Evolutionary conservation across 805 yeast genomes (phyloP), one percentile per base, ranked within the genome.

Genomic region (Myxozyma kluyveri): DNA sequence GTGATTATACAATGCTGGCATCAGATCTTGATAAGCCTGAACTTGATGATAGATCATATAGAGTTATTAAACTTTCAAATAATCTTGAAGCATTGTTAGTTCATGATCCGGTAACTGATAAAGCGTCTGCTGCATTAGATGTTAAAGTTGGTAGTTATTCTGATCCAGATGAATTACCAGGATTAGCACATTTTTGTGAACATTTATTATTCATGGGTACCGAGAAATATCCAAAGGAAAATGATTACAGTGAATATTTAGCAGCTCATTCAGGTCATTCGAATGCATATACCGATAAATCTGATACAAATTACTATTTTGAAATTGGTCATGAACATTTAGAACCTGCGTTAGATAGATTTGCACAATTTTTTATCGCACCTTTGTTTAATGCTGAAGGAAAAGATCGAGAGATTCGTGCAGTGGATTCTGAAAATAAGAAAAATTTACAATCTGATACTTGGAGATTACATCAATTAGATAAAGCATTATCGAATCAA

Each of bases 361-460:
- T 91, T 68, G 79, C 96, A 3, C 98, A 91, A 67, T 91, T 91
- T 66, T 91, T 91, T 73, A 84, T 90, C 32, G 68, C 80, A 26
- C 99, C 99, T 1, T 72, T 91, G 61, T 91, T 91, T 61, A 70
- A 73, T 46, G 70, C 75, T 49, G 74, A 81, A 57, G 84, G 96
- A 65, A 87, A 88, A 65, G 96, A 89, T 65, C 77, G 97, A 50
- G 99, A 91, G 69, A 86, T 91, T 62, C 80, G 82, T 57, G 98
- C 98, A 1, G 98, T 91, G 7, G 96, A 91, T 69, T 86, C 96
- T 35, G 99, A 91, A 71, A 88, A 91, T 72, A 91, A 89, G 67
- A 91, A 93, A 72, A 91, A 91, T 67, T 73, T 93, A 47, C 98
- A 91, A 68, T 85, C 78, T 65, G 99, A 91, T 68, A 66, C 71